A percentile compares a stretch with the other conserved stretches of the same genome.
Evolutionary conservation across 2,329 filamentous ascomycete species (phyloP).

Genomic region (Penicillium sp.): DNA sequence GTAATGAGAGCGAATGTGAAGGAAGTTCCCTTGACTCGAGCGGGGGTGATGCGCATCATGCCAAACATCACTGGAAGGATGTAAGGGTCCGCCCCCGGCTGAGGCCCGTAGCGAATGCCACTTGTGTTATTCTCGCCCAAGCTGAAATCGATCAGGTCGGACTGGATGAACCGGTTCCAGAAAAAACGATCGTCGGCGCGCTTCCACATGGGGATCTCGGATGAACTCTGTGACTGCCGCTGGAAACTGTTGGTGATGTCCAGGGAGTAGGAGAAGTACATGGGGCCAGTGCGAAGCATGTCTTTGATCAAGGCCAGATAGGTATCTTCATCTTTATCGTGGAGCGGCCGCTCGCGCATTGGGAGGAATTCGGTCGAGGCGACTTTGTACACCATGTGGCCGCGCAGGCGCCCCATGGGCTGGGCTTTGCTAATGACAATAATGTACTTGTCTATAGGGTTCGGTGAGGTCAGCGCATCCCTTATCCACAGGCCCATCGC

Average conservation of each 20-base stretch:
- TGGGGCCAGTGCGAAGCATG: slow-evolving; percentile 78
- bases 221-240: slow-evolving; percentile 77
- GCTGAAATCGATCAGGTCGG: slow-evolving; percentile 88
- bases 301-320: slow-evolving; percentile 81
- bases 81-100: slow-evolving; percentile 81
- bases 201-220: slow-evolving; percentile 78
- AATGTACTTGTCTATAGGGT: slow-evolving; percentile 78
- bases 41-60: slow-evolving; percentile 88
- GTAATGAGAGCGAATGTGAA: slow-evolving; percentile 88
- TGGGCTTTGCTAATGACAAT: slow-evolving; percentile 94
- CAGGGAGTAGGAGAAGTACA: slow-evolving; percentile 98
- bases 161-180: slow-evolving; percentile 94
- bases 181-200: slow-evolving; percentile 96
- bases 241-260: slow-evolving; percentile 98
- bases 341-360: slow-evolving; percentile 85
- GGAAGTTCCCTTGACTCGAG: slow-evolving; percentile 78
- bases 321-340: slow-evolving; percentile 90
- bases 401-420: slow-evolving; percentile 86
- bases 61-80: slow-evolving; percentile 96
- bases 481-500: not conserved
- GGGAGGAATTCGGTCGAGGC: slow-evolving; percentile 89
- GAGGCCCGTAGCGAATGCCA: slow-evolving; percentile 54
- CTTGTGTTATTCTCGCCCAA: slow-evolving; percentile 54
- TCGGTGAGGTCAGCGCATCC: slow-evolving; percentile 19
- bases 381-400: slow-evolving; percentile 95